Percentiles rank a stretch among this genome's conserved stretches.
phyloP scores from a whole-genome alignment of 2,329 filamentous ascomycete genomes.

The Aspergillus japonicus region DNA sequence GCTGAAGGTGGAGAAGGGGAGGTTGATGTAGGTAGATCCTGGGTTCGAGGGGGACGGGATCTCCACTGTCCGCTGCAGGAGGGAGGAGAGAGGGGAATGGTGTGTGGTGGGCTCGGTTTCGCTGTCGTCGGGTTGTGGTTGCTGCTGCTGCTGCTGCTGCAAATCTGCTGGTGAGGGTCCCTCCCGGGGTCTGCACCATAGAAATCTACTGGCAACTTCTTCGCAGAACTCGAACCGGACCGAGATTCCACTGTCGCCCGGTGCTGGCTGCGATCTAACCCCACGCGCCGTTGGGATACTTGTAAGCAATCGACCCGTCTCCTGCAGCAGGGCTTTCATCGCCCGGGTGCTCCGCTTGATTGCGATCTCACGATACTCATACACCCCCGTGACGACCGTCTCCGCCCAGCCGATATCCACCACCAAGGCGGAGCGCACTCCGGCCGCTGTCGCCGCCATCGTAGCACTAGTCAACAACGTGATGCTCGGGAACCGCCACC shows the following conservation, averaged over 20 bases:
- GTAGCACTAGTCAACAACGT: constrained; percentile 77
- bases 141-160: not conserved
- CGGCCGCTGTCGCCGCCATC: constrained; percentile 73
- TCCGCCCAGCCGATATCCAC: constrained; percentile 93
- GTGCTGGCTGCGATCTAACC: constrained; percentile 28
- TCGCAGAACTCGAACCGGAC: constrained; percentile 77
- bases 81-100: constrained; percentile 1
- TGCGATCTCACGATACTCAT: constrained; percentile 82
- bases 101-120: constrained; percentile 1
- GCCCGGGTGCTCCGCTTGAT: constrained; percentile 70
- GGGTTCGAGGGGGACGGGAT: constrained; percentile 47
- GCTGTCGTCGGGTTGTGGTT: not conserved
- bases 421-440: constrained; percentile 79
- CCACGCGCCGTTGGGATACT: constrained; percentile 15
- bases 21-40: constrained; percentile 48
- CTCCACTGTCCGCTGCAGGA: constrained; percentile 40
- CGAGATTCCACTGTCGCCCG: constrained; percentile 37
- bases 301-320: constrained; percentile 55
- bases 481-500: constrained; percentile 75
- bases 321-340: constrained; percentile 68
- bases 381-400: constrained; percentile 79
- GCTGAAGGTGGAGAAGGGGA: constrained; percentile 70
- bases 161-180: not conserved
- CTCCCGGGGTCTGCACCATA: constrained; percentile 64
- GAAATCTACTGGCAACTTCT: constrained; percentile 70